Base-by-base conservation (phyloP, 495 filamentous ascomycete genomes). In the Lasiosphaeris hirsuta region DNA sequence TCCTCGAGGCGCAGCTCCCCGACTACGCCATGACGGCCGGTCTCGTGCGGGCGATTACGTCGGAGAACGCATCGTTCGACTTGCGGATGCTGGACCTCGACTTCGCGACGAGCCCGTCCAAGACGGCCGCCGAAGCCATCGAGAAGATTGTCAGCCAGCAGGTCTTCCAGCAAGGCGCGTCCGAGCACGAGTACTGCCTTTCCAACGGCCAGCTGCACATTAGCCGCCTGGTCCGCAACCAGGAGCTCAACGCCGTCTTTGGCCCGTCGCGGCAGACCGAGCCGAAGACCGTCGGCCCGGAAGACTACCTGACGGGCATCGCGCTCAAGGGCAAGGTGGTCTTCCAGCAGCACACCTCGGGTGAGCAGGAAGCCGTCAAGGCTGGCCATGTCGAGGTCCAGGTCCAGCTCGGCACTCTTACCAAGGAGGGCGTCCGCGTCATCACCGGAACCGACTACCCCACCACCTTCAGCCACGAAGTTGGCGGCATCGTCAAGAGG, bases 1-100 rank as follows among this genome's bases (percentile, higher is more conserved):
- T 63, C 2, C 38, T 76, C 5, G 51, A 63, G 0, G 72, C 66
- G 7, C 41, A 59, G 6, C 44, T 23, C 1, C 73, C 75, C 2
- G 68, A 74, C 10, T 66, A 64, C 23, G 59, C 64, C 10, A 58
- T 77, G 33, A 63, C 62, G 0, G 62, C 55, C 4, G 75, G 75
- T 19, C 62, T 77, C 36, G 57, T 67, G 6, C 56, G 73, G 10
- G 58, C 69, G 10, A 40, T 75, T 2, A 68, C 63, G 44, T 56
- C 69, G 2, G 75, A 77, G 37, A 72, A 77, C 65, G 69, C 71
- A 11, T 70, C 74, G 8, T 61, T 78, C 13, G 56, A 60, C 10
- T 71, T 77, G 54, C 57, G 52, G 14, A 66, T 68, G 40, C 11
- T 76, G n/a, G 58, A 55, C 44, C n/a, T 62, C 11, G 69, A 73